Evolutionary conservation across 2,329 filamentous ascomycete species (phyloP).

Genomic region (Claviceps citrina): DNA sequence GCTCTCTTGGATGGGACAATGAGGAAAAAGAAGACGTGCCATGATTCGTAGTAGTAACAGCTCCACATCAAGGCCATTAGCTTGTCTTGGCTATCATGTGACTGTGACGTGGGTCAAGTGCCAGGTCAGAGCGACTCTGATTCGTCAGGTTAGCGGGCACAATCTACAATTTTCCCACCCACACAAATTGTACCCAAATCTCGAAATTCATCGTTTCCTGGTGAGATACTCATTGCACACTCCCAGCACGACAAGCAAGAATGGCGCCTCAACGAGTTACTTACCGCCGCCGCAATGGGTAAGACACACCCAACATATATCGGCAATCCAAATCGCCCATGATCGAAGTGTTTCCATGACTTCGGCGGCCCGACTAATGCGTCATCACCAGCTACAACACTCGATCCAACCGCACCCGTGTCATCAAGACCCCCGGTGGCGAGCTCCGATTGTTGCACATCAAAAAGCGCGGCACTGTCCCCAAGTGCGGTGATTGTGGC

Average conservation of each 20-base stretch:
- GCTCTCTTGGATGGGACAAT: no score
- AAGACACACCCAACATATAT: conserved; percentile 26
- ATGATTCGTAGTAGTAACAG: no score
- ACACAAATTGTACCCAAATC: conserved; percentile 29
- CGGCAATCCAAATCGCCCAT: not conserved
- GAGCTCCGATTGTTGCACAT: conserved; percentile 93
- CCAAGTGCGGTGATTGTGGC: conserved; percentile 99
- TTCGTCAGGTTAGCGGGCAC: conserved; percentile 25
- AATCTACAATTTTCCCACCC: conserved; percentile 20
- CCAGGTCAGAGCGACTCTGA: conserved; percentile 12
- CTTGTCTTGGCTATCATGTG: not conserved
- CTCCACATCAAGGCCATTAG: not conserved
- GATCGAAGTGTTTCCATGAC: not conserved
- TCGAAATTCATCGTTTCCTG: conserved; percentile 24
- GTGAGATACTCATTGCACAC: conserved; percentile 22
- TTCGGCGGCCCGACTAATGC: conserved; percentile 1
- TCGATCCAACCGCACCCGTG: conserved; percentile 87
- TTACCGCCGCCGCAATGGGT: conserved; percentile 69
- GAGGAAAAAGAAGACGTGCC: no score
- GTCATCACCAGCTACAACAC: conserved; percentile 71
- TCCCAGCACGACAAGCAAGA: conserved; percentile 31
- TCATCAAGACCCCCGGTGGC: conserved; percentile 93
- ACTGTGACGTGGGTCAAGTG: not conserved
- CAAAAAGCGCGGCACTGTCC: conserved; percentile 97
- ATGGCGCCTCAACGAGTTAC: conserved; percentile 46